These are phyloP conservation scores for Amoebophrya sp. DNA, from an alignment of 169 alveolate species.

Conservation along the genomic window DNA sequence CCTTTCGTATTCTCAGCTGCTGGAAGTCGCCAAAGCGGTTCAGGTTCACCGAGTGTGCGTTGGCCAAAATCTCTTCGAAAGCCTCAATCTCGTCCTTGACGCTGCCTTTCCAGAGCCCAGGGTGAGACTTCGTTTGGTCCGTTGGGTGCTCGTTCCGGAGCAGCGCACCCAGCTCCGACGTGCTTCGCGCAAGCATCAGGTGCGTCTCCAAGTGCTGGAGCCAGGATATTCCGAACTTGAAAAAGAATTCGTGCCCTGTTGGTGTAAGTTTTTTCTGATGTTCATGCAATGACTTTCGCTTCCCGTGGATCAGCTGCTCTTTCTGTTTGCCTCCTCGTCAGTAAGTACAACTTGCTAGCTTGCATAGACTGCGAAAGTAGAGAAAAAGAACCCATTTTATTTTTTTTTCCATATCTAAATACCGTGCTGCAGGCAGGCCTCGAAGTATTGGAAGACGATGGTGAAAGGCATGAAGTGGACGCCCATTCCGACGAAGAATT, in stretches of 20 bases:
- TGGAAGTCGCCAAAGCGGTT: neutral
- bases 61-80: neutral
- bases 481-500: neutral
- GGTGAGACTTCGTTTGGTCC: neutral
- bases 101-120: neutral
- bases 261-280: no score
- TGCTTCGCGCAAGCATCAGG: neutral
- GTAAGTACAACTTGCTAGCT: no score
- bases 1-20: neutral
- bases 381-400: no score
- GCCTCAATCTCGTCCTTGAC: neutral
- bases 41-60: neutral
- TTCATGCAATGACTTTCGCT: no score
- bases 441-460: neutral
- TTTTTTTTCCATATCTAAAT: no score
- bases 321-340: no score
- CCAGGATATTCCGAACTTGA: neutral
- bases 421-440: conserved; percentile 14
- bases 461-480: neutral
- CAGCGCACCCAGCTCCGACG: neutral
- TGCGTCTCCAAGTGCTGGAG: neutral
- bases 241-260: neutral
- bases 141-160: conserved; percentile 11
- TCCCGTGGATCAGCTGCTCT: no score
- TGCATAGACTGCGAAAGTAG: no score